These are phyloP conservation scores for Carex pumila DNA, from an alignment of 176 grass and related monocot species.

Conservation along the genomic window DNA sequence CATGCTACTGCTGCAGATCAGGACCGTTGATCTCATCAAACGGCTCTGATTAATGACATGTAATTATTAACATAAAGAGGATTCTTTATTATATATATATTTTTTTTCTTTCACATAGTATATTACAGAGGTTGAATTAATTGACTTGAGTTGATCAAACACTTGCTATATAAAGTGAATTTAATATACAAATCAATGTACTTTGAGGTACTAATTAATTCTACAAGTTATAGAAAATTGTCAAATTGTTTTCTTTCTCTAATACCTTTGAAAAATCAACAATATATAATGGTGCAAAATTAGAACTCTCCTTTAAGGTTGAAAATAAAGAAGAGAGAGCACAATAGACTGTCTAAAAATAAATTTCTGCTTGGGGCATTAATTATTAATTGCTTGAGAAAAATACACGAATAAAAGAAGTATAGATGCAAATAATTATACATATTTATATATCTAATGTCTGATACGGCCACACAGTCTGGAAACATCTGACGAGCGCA, in stretches of 20 bases:
- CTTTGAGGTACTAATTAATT: background rate
- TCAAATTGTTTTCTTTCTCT: background rate
- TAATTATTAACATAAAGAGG: background rate
- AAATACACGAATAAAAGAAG: background rate
- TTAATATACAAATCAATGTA: background rate
- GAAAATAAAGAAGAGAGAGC: background rate
- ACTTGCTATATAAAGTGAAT: background rate
- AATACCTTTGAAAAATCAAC: background rate
- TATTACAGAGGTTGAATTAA: background rate
- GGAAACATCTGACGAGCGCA: constrained; percentile 50
- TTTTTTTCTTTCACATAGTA: background rate
- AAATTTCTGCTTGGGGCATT: background rate
- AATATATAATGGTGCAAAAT: background rate
- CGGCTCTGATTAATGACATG: background rate
- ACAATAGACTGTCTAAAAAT: background rate
- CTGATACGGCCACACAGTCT: constrained; percentile 48
- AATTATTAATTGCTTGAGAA: background rate
- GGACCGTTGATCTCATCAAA: background rate
- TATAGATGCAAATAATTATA: background rate
- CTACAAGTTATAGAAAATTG: background rate
- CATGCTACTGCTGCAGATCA: background rate
- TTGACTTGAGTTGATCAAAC: background rate
- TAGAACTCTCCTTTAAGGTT: background rate
- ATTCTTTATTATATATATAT: background rate
- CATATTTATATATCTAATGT: background rate